Base-by-base conservation (phyloP, 352 stramenopile genomes). In the Phytophthora capsici region DNA sequence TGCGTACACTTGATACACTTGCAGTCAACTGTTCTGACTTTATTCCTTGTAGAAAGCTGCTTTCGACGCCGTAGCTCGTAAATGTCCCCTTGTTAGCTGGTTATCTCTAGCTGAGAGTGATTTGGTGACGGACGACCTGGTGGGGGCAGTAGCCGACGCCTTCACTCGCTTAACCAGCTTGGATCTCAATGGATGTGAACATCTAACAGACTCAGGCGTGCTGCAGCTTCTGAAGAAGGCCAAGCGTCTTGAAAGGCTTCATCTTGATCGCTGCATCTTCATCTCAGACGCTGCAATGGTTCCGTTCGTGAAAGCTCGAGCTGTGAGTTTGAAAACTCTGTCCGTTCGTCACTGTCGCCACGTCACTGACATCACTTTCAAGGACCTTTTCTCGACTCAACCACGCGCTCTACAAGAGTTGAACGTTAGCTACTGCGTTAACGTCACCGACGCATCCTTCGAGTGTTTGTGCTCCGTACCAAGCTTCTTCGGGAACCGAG, bases 161-260 rank as follows among this genome's bases (percentile, higher is more conserved):
- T 84, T 93, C 40, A 45, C 71, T 1, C 53, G 47, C 2, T 60
- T 95, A 14, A 71, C 59, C 2, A 65, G 38, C 16, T 51, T 95
- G 12, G 70, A 89, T 36, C 34, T 93, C 1, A 69, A 64, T 7
- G 71, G 71, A 1, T 95, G 86, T 40, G 43, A 55, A 5, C 57
- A 69, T n/a, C 34, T 93, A n/a, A 95, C 84, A 0, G 78, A 95
- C 38, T 63, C 67, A 2, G 78, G 71, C 0, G 19, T 93, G 5
- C 6, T 63, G 0, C 45, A 84, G 3, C 17, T 90, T 6, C 6
- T 75, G n/a, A 91, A 88, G 64, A 75, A 65, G 25, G 22, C 45
- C 1, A 71, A 51, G 22, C 63, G 43, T 2, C 58, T 93, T 0
- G 60, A 83, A 17, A 54, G 54, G 1, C 19, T 92, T 13, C 64